Base-by-base conservation (phyloP, 176 grass and related monocot species). In the Rhynchospora tenuis region DNA sequence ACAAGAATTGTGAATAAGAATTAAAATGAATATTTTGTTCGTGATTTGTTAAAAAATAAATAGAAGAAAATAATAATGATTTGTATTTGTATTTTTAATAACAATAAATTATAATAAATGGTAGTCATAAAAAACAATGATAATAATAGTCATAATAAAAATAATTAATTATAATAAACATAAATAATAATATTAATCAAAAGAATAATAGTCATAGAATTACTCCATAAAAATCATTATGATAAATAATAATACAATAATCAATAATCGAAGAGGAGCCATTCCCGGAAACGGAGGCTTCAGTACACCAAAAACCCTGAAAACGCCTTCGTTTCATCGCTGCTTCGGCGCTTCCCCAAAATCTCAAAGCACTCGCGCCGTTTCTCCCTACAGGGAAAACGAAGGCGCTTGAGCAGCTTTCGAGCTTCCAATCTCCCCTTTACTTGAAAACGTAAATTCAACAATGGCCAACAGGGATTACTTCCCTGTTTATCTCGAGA, bases 401-500 rank as follows among this genome's bases (percentile, higher is more conserved):
- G 70, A 51, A 78, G 68, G 38, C 23, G 44, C 20, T 24, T 17
- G 63, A 4, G 27, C 13, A 6, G n/a, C n/a, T 2, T 13, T 9
- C 7, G n/a, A 60, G n/a, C 16, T 14, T 57, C 70, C 15, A 1
- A 23, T 47, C 48, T 56, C 45, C 63, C 4, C 14, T 58, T n/a
- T 22, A 50, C 17, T 10, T 16, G 0, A 46, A 52, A 77, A 16
- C 71, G 4, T 7, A 75, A 47, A 9, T 29, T 59, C 20, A 29
- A 70, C 16, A 66, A 66, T 79, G 84, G 72, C 74, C 56, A 64
- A 23, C 55, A 64, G 70, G 66, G 62, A 17, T 23, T 55, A 14
- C 19, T 2, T 91, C 9, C 28, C 82, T 52, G 61, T 98, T 8
- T 99, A 88, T 82, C 10, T 95, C 11, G 81, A 91, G 68, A 91